Conservation (phyloP, 2,329 filamentous ascomycete genomes). For the Penicillium concentricum region DNA sequence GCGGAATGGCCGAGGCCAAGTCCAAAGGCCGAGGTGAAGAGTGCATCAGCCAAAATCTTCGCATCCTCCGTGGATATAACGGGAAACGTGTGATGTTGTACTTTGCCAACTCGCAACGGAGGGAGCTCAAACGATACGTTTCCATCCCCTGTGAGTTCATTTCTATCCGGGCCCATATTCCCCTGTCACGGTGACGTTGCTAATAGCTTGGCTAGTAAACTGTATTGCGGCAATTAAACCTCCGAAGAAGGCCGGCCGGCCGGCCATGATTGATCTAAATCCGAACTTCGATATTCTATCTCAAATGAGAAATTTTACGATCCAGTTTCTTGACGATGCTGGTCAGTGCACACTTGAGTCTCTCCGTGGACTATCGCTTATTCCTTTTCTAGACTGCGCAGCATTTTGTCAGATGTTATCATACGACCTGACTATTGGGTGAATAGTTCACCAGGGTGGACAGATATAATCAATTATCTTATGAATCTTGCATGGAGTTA, state of each 20-base stretch:
- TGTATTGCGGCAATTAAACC: conserved; percentile 40
- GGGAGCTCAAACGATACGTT: conserved; percentile 42
- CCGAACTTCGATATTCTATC: conserved; percentile 44
- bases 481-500: conserved; percentile 22
- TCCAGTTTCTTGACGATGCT: conserved; percentile 41
- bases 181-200: neutral
- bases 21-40: conserved; percentile 47
- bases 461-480: neutral
- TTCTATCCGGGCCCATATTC: neutral
- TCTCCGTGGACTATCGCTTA: conserved; percentile 9
- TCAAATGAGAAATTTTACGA: conserved; percentile 39
- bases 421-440: conserved; percentile 26
- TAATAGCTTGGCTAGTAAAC: conserved; percentile 31
- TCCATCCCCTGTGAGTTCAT: conserved; percentile 36
- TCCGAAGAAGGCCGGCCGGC: conserved; percentile 40
- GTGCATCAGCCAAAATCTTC: conserved; percentile 46
- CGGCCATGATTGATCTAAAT: conserved; percentile 37
- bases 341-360: conserved; percentile 27
- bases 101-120: conserved; percentile 45
- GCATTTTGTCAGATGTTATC: conserved; percentile 33
- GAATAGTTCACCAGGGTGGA: neutral
- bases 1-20: conserved; percentile 44
- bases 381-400: conserved; percentile 27
- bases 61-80: conserved; percentile 37
- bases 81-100: conserved; percentile 39